phyloP scores from a whole-genome alignment of 768 basidiomycete species.

The Mycena vitilis region DNA sequence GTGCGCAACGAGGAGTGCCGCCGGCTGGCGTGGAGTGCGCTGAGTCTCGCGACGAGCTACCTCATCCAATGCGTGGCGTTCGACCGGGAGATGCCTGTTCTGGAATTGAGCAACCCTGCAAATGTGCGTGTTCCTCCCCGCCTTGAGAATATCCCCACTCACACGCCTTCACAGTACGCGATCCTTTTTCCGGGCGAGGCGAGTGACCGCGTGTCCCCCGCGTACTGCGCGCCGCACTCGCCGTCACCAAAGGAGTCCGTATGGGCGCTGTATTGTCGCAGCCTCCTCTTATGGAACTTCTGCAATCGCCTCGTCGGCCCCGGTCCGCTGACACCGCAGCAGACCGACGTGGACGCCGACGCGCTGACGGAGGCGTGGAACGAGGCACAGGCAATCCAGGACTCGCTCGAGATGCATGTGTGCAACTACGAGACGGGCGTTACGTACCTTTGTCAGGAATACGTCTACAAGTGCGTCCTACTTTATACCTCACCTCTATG shows the following conservation, averaged over 20 bases:
- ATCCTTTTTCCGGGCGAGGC: conserved; percentile 83
- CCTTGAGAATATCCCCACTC: background rate
- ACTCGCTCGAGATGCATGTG: conserved; percentile 71
- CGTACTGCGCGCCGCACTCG: conserved; percentile 52
- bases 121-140: conserved; percentile 62
- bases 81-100: conserved; percentile 64
- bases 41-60: conserved; percentile 75
- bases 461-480: conserved; percentile 75
- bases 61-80: conserved; percentile 77
- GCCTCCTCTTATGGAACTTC: conserved; percentile 85
- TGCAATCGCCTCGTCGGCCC: conserved; percentile 63
- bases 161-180: conserved; percentile 58
- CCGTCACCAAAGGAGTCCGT: conserved; percentile 80
- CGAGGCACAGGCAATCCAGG: conserved; percentile 77
- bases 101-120: conserved; percentile 71
- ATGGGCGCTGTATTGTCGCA: conserved; percentile 86
- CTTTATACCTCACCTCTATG: conserved; percentile 14
- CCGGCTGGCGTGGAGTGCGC: conserved; percentile 81
- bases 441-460: conserved; percentile 76
- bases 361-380: conserved; percentile 70
- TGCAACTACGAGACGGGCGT: conserved; percentile 79
- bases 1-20: conserved; percentile 76
- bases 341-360: conserved; percentile 66
- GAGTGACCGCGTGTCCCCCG: conserved; percentile 59
- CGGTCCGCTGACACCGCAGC: conserved; percentile 37